These are phyloP conservation scores for Ophiognomonia clavigignenti-juglandacearum DNA, from an alignment of 2,329 filamentous ascomycete species.

Conservation along the genomic window DNA sequence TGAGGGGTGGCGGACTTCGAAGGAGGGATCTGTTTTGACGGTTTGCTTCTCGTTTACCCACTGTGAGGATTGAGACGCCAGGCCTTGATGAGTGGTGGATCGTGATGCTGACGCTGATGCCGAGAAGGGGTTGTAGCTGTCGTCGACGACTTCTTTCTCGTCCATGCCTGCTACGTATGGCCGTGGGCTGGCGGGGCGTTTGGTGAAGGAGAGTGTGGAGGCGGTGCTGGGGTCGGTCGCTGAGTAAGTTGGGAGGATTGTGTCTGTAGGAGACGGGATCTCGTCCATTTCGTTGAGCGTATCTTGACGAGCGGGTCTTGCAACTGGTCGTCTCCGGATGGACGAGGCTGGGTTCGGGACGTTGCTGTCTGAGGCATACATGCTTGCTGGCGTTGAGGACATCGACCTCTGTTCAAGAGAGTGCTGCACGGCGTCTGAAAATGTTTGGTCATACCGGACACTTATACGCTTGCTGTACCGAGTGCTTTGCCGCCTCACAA, in stretches of 20 bases:
- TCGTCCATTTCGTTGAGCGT: background rate
- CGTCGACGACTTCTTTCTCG: too few species aligned
- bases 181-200: too few species aligned
- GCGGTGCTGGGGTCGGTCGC: background rate
- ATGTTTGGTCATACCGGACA: background rate
- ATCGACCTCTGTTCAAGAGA: background rate
- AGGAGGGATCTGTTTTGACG: too few species aligned
- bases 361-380: background rate
- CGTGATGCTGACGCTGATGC: too few species aligned
- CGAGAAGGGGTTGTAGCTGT: too few species aligned
- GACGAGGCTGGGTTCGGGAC: too few species aligned
- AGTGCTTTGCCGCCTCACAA: conserved; percentile 4
- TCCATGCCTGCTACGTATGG: too few species aligned
- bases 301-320: background rate
- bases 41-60: too few species aligned
- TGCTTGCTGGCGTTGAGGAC: background rate
- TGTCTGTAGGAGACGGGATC: background rate
- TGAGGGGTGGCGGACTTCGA: too few species aligned
- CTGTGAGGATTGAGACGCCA: too few species aligned
- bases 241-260: background rate
- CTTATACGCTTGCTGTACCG: conserved; percentile 1
- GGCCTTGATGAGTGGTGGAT: too few species aligned
- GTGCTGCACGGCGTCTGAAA: background rate
- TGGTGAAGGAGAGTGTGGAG: background rate
- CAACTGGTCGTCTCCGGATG: background rate